Evolutionary conservation across 768 basidiomycete species (phyloP).

Genomic region (Amanita muscaria): DNA sequence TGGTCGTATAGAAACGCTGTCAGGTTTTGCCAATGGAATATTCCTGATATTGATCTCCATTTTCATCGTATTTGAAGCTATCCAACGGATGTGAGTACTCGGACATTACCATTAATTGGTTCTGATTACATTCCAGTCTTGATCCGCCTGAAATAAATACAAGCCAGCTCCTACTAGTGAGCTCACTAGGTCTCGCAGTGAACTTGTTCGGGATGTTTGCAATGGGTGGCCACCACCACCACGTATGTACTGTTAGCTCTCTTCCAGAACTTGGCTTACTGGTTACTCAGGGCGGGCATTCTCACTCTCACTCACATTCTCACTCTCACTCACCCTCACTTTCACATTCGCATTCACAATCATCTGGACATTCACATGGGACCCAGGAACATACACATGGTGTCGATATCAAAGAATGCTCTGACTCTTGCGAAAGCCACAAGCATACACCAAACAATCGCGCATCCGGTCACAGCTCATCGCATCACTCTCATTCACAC

Average conservation of each 20-base stretch:
- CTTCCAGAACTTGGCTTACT: neutral
- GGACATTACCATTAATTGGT: neutral
- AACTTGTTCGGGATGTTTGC: slow-evolving; percentile 99
- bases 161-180: slow-evolving; percentile 82
- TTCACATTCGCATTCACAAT: slow-evolving; percentile 16
- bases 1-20: slow-evolving; percentile 92
- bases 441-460: neutral
- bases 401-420: neutral
- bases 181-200: slow-evolving; percentile 80
- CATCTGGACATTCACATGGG: neutral
- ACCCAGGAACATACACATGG: neutral
- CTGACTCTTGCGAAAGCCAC: neutral
- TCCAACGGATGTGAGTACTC: slow-evolving; percentile 74
- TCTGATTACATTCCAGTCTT: slow-evolving; percentile 35
- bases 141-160: slow-evolving; percentile 99
- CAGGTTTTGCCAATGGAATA: slow-evolving; percentile 96
- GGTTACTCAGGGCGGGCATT: slow-evolving; percentile 44
- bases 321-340: slow-evolving; percentile 14
- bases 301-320: slow-evolving; percentile 28
- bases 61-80: slow-evolving; percentile 97
- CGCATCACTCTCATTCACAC: slow-evolving; percentile 21
- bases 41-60: slow-evolving; percentile 91
- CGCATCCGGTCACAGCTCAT: neutral
- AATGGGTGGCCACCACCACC: slow-evolving; percentile 91
- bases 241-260: slow-evolving; percentile 36